Base-by-base conservation (phyloP, 2,329 filamentous ascomycete genomes). In the Mollisiaceae sp. region DNA sequence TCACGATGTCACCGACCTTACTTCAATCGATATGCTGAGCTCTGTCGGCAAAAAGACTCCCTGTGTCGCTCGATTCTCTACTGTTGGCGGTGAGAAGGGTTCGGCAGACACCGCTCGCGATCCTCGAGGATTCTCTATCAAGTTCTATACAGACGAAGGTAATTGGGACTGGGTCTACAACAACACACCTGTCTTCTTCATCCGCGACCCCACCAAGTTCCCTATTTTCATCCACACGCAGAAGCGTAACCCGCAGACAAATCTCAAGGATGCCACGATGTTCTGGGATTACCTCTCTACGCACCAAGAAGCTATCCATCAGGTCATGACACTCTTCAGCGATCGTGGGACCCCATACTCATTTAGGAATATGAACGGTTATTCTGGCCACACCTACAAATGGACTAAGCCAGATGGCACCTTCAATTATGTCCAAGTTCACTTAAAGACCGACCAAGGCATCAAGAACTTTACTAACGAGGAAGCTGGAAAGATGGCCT, bases 191-290 rank as follows among this genome's bases (percentile, higher is more conserved):
- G 83, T 92, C 24, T 93, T 93, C 82, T 93, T 93, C 81, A 73
- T 92, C 24, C 83, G 90, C 43, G 90, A 92, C 70, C 88, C 90
- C 1, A 83, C 84, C 72, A 91, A 92, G 76, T 93, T 91, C 78
- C 89, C 90, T 35, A 79, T 88, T 73, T 88, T 92, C 77, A 91
- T 91, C 67, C 89, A 91, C 79, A 90, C 89, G 1, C 90, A 93
- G 78, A 92, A 92, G 82, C 85, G 89, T 57, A 83, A 92, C 77
- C 90, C 90, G 0, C 83, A 86, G 67, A 91, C 88, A 27, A 89
- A 92, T 76, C 78, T 91, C 56, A 87, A 85, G 55, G 86, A 90
- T 75, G 86, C 88, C 8, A 72, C 69, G 32, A 73, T 76, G 63
- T 70, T 67, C 61, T 70, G 77, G 76, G 79, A 81, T 66, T 83